Evolutionary conservation across 768 basidiomycete species (phyloP).

Genomic region (Floccularia luteovirens): DNA sequence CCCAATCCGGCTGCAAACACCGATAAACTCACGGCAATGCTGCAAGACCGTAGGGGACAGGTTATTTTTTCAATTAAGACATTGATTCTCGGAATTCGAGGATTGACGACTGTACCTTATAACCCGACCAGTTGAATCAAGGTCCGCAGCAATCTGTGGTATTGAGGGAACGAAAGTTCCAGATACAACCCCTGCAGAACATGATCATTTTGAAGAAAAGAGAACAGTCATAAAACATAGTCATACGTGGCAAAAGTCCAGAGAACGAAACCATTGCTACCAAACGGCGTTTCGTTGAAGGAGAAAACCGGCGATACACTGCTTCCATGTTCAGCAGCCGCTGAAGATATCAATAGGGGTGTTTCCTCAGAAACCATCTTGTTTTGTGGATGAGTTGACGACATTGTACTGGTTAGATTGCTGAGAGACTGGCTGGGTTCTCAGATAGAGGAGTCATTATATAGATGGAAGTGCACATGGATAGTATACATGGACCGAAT

Average conservation of each 20-base stretch:
- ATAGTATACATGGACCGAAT: not conserved
- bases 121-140: constrained; percentile 38
- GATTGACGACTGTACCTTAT: constrained; percentile 29
- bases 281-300: constrained; percentile 31
- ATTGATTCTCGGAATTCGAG: not conserved
- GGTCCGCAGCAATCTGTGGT: constrained; percentile 52
- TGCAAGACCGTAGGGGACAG: not conserved
- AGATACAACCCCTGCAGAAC: constrained; percentile 45
- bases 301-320: constrained; percentile 41
- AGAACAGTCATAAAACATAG: constrained; percentile 27
- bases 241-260: constrained; percentile 47
- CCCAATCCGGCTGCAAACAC: constrained; percentile 14
- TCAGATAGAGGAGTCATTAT: too few relatives aligned
- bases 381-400: too few relatives aligned
- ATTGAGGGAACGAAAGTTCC: constrained; percentile 60
- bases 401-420: too few relatives aligned
- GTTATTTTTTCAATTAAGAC: not conserved
- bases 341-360: constrained; percentile 17
- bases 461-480: not conserved
- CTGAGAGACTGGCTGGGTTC: too few relatives aligned
- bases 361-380: constrained; percentile 19
- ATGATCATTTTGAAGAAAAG: constrained; percentile 40
- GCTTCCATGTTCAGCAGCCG: constrained; percentile 15
- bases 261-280: constrained; percentile 42
- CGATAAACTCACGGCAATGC: constrained; percentile 16